Evolutionary conservation across 202 grass and related monocot species (phyloP), one percentile per base, ranked within the genome.

Genomic region (Dendrocalamus latiflorus): DNA sequence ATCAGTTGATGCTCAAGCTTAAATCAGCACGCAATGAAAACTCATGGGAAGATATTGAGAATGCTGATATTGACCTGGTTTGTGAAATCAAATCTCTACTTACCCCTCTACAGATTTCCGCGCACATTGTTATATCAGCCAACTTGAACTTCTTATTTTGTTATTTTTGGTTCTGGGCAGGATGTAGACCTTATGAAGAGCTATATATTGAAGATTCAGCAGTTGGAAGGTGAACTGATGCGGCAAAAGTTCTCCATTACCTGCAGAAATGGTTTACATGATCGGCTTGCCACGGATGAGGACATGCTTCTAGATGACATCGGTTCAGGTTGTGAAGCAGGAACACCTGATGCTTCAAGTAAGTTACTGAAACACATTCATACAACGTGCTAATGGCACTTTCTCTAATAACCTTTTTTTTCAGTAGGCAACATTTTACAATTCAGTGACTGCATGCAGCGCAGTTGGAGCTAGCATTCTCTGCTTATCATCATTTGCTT

Each of bases 41-140:
- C 60, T 87, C 91, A 11, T 98, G 87, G 96, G 83, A 95, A 45
- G 87, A 89, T 79, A 92, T 93, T 84, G 91, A 95, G 72, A 89
- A 81, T 83, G 77, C 17, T 2, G 83, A 24, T 48, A 67, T 78
- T 6, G 62, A 69, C 49, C 77, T 93, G 81, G 95, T 95, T 41
- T n/a, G n/a, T n/a, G n/a, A n/a, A n/a, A n/a, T n/a, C n/a, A n/a
- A n/a, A n/a, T n/a, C n/a, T n/a, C n/a, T n/a, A n/a, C n/a, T n/a
- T n/a, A n/a, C n/a, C n/a, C n/a, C n/a, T n/a, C n/a, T n/a, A n/a
- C n/a, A n/a, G n/a, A n/a, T n/a, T n/a, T n/a, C n/a, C n/a, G n/a
- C n/a, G n/a, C n/a, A n/a, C n/a, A n/a, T n/a, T n/a, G n/a, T n/a
- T n/a, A n/a, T n/a, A n/a, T n/a, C n/a, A n/a, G n/a, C n/a, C n/a